Base-by-base conservation (phyloP, 2,329 filamentous ascomycete species). In the Arthrobotrys sinensis region DNA sequence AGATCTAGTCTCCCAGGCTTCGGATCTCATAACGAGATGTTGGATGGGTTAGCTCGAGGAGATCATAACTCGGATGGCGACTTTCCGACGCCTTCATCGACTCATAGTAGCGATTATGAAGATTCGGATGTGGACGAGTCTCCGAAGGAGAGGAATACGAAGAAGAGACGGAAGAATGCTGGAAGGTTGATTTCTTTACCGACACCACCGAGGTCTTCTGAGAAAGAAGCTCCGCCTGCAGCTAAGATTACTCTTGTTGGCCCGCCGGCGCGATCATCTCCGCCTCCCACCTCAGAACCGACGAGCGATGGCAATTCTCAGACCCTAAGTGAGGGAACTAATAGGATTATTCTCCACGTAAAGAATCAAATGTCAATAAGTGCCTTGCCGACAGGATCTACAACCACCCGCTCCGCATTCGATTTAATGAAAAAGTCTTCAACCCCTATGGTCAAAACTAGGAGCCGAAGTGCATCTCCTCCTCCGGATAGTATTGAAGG, bases 381-480 rank as follows among this genome's bases (percentile, higher is more conserved):
- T 12, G 4, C 40, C 8, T 14, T 64, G 5, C 36, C 57, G 14
- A 34, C 24, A 3, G 43, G 28, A 8, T 10, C 48, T 36, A 12
- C 43, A 12, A 32, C 65, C 4, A 32, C 68, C 10, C 75, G 75
- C 14, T 78, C 75, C 36, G 75, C 75, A 3, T 78, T 78, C 16
- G 75, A 78, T 34, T 40, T 78, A 21, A 78, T 78, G 75, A 78
- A 67, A 57, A 40, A 67, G 46, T 57, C 70, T 21, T 16, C 62
- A 3, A 14, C 24, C 5, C 40, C 43, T 12, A 57, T 53, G 32
- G 11, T 62, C 7, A 78, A 78, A 32, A 78, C 67, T 4, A 67
- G 75, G 16, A 78, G 75, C 21, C 67, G 75, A 53, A 78, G 75
- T 53, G 66, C 60, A 48, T 78, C 75, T 19, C 75, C 75, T 14